These are phyloP conservation scores for Lepiota venenata DNA, from an alignment of 768 basidiomycete genomes.

Conservation along the genomic window DNA sequence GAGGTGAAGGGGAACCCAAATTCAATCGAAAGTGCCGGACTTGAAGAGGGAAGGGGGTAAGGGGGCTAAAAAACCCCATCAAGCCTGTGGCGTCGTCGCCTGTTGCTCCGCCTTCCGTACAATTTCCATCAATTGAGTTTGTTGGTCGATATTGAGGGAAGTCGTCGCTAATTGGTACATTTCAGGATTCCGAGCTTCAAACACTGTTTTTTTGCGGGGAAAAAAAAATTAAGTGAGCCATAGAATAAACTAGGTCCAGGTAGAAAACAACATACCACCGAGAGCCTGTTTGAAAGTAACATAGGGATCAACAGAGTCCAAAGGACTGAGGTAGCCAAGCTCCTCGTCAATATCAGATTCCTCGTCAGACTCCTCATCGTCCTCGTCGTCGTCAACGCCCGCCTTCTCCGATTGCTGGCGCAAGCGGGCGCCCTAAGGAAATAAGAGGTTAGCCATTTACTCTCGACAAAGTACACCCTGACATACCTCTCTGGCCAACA, in stretches of 20 bases:
- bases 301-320: conserved; percentile 80
- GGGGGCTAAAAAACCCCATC: background rate
- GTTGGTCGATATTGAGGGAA: conserved; percentile 66
- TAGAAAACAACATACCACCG: conserved; percentile 48
- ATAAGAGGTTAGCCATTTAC: no score
- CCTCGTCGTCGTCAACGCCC: conserved; percentile 56
- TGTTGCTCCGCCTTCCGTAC: conserved; percentile 66
- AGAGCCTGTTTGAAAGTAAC: conserved; percentile 74
- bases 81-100: conserved; percentile 20
- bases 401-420: conserved; percentile 57
- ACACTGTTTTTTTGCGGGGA: conserved; percentile 36
- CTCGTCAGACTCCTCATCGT: conserved; percentile 60
- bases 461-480: background rate
- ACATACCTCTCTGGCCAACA: conserved; percentile 72
- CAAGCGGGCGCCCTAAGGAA: conserved; percentile 63
- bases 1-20: background rate
- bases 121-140: conserved; percentile 81
- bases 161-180: conserved; percentile 76
- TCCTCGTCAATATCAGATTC: conserved; percentile 75
- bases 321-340: conserved; percentile 79
- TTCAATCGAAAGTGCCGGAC: background rate
- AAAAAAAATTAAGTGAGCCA: conserved; percentile 9
- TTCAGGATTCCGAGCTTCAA: conserved; percentile 69
- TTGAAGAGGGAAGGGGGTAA: background rate
- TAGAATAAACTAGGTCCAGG: conserved; percentile 1